phyloP scores from a whole-genome alignment of 352 stramenopile genomes.

The Peronospora farinosa region DNA sequence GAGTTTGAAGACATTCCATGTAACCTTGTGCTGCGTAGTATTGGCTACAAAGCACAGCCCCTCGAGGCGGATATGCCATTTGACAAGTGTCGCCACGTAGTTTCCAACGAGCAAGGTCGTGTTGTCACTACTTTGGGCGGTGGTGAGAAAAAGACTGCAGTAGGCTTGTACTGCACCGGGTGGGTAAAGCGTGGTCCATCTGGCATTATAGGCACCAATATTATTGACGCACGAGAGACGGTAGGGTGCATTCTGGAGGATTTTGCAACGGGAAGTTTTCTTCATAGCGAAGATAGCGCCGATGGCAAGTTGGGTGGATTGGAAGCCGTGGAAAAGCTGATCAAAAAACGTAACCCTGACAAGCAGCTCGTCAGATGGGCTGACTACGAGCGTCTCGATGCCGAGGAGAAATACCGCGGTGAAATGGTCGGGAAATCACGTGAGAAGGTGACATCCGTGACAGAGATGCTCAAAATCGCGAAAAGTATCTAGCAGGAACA shows the following conservation, averaged over 20 bases:
- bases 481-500: slow-evolving; percentile 15
- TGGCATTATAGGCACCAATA: slow-evolving; percentile 99
- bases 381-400: slow-evolving; percentile 55
- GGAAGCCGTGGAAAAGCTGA: slow-evolving; percentile 38
- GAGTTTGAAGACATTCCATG: slow-evolving; percentile 82
- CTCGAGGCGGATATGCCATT: slow-evolving; percentile 72
- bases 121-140: slow-evolving; percentile 41
- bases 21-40: slow-evolving; percentile 72
- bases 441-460: slow-evolving; percentile 77
- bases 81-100: slow-evolving; percentile 57
- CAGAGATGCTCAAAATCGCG: slow-evolving; percentile 59
- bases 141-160: slow-evolving; percentile 32
- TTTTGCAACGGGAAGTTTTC: slow-evolving; percentile 41
- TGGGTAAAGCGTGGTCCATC: slow-evolving; percentile 97
- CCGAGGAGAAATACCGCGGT: slow-evolving; percentile 57
- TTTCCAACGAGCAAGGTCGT: slow-evolving; percentile 57
- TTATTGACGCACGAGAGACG: slow-evolving; percentile 94
- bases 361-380: slow-evolving; percentile 69
- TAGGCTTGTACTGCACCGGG: slow-evolving; percentile 92
- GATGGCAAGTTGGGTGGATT: slow-evolving; percentile 27
- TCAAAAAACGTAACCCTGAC: slow-evolving; percentile 41
- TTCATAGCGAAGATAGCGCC: slow-evolving; percentile 22
- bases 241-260: slow-evolving; percentile 91
- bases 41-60: slow-evolving; percentile 89
- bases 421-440: slow-evolving; percentile 55